These are phyloP conservation scores for Verticillium alfalfae DNA, from an alignment of 2,329 filamentous ascomycete species.

Conservation along the genomic window DNA sequence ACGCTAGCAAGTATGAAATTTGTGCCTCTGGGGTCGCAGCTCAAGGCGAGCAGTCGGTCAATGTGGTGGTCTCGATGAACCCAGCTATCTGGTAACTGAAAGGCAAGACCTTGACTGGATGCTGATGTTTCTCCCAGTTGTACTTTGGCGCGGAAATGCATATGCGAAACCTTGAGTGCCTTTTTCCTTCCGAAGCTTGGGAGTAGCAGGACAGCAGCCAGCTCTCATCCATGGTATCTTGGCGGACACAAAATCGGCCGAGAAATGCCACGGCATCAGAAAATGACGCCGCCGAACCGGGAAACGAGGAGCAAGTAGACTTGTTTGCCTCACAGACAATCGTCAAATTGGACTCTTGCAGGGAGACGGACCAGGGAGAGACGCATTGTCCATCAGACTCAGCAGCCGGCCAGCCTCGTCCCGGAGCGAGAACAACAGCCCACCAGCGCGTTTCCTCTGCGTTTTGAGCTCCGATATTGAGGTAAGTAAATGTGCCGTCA, in stretches of 20 bases:
- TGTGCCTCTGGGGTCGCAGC: constrained; percentile 16
- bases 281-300: not conserved
- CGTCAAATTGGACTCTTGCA: not conserved
- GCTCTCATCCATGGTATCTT: not conserved
- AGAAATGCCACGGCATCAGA: not conserved
- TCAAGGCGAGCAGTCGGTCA: constrained; percentile 17
- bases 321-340: not conserved
- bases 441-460: constrained; percentile 1
- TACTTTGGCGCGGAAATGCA: too few species aligned
- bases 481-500: not conserved
- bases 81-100: not conserved
- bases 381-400: not conserved
- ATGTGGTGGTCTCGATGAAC: not conserved
- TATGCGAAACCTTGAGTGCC: not conserved
- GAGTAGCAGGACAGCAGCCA: not conserved
- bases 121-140: too few species aligned
- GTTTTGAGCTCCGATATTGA: not conserved
- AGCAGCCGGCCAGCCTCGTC: not conserved
- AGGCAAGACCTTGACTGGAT: not conserved
- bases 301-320: not conserved
- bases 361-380: not conserved
- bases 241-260: not conserved
- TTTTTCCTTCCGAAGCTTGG: not conserved
- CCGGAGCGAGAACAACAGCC: not conserved
- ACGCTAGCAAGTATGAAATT: constrained; percentile 16